Evolutionary conservation across 805 yeast species (phyloP), one percentile per base, ranked within the genome.

Genomic region (Candida sanyiensis): DNA sequence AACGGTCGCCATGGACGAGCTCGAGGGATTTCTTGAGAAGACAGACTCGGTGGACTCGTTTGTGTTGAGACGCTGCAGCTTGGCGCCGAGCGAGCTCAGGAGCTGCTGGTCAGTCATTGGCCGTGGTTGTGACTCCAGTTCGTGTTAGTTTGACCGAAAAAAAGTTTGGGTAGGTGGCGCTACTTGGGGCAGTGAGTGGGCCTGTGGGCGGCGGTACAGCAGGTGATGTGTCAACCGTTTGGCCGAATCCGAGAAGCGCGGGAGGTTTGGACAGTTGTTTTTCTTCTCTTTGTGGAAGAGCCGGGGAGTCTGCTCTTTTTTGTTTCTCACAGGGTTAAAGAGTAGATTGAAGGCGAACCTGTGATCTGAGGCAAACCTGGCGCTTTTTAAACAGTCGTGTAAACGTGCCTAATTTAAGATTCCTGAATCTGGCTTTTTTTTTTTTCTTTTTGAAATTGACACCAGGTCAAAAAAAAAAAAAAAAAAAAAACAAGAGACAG

Each of bases 11-110:
- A 50, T 48, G 2, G 55, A 51, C 7, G 51, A 38, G 5, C 54
- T 50, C 1, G 57, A 53, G 7, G 41, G 42, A 24, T 53, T 52
- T 35, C 57, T 43, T 18, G 57, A 53, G 37, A 53, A 53, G 21
- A 51, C 22, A 7, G 50, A 43, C 3, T 45, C 50, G 2, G 43
- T 9, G 10, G 56, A 51, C 2, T 52, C 57, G 32, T 52, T 52
- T 6, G 57, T 51, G 33, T 47, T 43, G 22, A 49, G 45, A 24
- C 53, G 40, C 24, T 41, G 43, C 8, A 52, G 44, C 33, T 43
- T 47, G 28, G 27, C 39, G 4, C 43, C 51, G 3, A 44, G 28
- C 5, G 41, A 32, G 6, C 18, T 11, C 7, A 35, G n/a, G 3
- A 21, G n/a, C 12, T 43, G 38, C 6, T 28, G 38, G 24, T 43